Evolutionary conservation across 2,329 filamentous ascomycete species (phyloP).

Genomic region (Cladophialophora chaetospira): DNA sequence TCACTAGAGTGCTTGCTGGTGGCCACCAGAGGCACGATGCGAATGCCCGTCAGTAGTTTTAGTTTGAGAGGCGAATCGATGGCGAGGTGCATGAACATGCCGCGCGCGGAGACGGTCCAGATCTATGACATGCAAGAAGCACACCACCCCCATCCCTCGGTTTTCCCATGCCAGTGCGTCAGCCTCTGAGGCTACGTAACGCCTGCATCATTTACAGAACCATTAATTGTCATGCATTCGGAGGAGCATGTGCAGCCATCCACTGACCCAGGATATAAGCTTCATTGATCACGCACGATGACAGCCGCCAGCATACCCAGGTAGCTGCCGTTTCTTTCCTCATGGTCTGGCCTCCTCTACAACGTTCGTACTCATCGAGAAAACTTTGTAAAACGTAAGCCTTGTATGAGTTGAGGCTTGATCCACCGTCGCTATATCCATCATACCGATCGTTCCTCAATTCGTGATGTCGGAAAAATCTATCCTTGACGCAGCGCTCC

Average conservation of each 20-base stretch:
- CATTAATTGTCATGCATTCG: constrained; percentile 2
- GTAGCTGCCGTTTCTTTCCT: neutral
- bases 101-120: neutral
- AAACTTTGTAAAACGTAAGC: neutral
- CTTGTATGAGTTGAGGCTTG: too few relatives aligned
- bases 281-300: neutral
- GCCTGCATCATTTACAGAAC: constrained; percentile 1
- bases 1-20: neutral
- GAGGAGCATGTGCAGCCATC: constrained; percentile 7
- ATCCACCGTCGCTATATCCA: neutral
- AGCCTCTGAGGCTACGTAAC: neutral
- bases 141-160: neutral
- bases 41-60: neutral
- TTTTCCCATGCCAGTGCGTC: neutral
- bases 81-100: neutral
- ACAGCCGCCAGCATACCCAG: too few relatives aligned
- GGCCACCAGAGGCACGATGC: neutral
- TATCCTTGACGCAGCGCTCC: neutral
- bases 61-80: neutral
- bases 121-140: neutral
- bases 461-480: neutral
- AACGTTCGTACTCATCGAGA: neutral
- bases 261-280: neutral
- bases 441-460: neutral
- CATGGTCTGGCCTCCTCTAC: neutral